Evolutionary conservation across 1,284 basidiomycete genomes (phyloP), one percentile per base, ranked within the genome.

Genomic region (Leccinum griseonigrum): DNA sequence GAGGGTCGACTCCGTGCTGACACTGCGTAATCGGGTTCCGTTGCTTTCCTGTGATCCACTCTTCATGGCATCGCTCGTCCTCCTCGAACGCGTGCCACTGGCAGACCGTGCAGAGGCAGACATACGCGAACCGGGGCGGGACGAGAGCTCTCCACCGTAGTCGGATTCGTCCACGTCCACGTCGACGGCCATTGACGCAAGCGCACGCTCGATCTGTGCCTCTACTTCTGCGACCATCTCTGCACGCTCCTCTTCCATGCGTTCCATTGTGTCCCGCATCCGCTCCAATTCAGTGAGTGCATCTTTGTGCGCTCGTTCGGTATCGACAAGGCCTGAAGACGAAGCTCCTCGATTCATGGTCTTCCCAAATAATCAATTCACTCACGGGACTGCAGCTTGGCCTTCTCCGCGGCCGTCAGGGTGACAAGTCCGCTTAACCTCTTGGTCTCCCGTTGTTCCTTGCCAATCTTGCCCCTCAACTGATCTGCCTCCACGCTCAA

Each of bases 211-310:
- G 68, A 94, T 94, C 77, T 94, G 91, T 29, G 89, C 89, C 72
- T 94, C 91, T 28, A 94, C 91, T 76, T 93, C 91, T 13, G 89
- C 90, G 54, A 93, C 88, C 90, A 94, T 92, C 69, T 91, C 88
- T 38, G 87, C 84, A 58, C 92, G 88, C 74, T 93, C 91, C 64
- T 84, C 78, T 71, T 93, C 91, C 91, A 93, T 92, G 70, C 78
- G 85, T 60, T 91, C 89, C 90, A 93, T 93, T 6, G 83, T 84
- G 14, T 84, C 81, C 62, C 83, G 83, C 91, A 93, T 93, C 63
- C 77, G 76, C 66, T 88, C 82, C 50, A 93, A 78, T 75, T 93
- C 91, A 18, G 78, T 54, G 68, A 85, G 74, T 10, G 91, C 91
- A 22, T 89, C 83, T 65, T 81, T 81, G 73, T 93, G 91, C 7